phyloP scores from a whole-genome alignment of 2,329 filamentous ascomycete species.

The Sporothrix luriei region DNA sequence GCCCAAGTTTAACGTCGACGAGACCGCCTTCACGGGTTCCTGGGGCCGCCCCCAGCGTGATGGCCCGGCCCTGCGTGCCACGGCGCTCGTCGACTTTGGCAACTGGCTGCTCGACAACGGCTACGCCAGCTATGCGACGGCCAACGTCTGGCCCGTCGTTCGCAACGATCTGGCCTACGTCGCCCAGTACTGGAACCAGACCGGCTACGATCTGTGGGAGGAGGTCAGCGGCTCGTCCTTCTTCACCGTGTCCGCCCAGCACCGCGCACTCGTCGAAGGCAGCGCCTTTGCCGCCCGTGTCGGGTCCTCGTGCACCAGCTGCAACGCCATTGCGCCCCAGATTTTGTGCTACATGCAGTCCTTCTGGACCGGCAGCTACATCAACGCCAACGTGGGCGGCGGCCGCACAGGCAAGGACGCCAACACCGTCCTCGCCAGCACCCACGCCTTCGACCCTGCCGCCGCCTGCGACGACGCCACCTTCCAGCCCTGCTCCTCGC shows the following conservation, averaged over 20 bases:
- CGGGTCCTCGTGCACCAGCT: slow-evolving; percentile 62
- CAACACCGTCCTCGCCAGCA: slow-evolving; percentile 68
- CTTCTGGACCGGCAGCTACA: slow-evolving; percentile 70
- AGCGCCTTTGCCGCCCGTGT: slow-evolving; percentile 65
- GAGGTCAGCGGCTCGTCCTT: slow-evolving; percentile 76
- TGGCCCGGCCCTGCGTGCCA: slow-evolving; percentile 75
- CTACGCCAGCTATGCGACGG: slow-evolving; percentile 58
- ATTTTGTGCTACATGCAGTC: slow-evolving; percentile 72
- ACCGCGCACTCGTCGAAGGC: slow-evolving; percentile 71
- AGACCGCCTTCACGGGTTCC: slow-evolving; percentile 63
- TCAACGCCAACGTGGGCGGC: slow-evolving; percentile 64
- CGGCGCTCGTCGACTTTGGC: slow-evolving; percentile 70
- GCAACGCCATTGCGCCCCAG: slow-evolving; percentile 65
- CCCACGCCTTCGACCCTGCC: slow-evolving; percentile 69
- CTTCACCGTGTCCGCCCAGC: slow-evolving; percentile 72
- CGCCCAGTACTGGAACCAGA: slow-evolving; percentile 69
- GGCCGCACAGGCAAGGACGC: slow-evolving; percentile 68
- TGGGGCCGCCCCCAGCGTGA: slow-evolving; percentile 82
- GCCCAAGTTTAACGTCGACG: slow-evolving; percentile 70
- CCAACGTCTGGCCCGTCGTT: slow-evolving; percentile 71
- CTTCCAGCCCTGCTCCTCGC: slow-evolving; percentile 76
- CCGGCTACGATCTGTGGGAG: slow-evolving; percentile 80
- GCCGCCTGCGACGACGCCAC: slow-evolving; percentile 68
- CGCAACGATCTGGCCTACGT: slow-evolving; percentile 76
- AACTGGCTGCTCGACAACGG: slow-evolving; percentile 68